Base-by-base conservation (phyloP, 2,329 filamentous ascomycete species). In the Hypoxylon sp. region DNA sequence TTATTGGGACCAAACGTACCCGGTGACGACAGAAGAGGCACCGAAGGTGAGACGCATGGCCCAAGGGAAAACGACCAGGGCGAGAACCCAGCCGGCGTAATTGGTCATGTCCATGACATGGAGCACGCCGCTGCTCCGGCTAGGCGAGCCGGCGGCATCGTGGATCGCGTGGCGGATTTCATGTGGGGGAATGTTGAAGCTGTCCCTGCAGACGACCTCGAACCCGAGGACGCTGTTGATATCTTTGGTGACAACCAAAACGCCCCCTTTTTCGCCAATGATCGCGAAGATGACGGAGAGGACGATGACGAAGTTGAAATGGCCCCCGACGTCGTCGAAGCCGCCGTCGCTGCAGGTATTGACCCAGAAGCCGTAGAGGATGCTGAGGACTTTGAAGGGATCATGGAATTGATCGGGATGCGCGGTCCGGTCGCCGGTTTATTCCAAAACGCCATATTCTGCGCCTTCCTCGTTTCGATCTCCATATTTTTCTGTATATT, bases 381-480 rank as follows among this genome's bases (percentile, higher is more conserved):
- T 61, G 89, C 89, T 7, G 94, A 99, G 71, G 94, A 99, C 66
- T 84, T 99, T 11, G 94, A 99, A 68, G 94, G 94, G 0, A 90
- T 99, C 42, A 86, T 99, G 77, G 94, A 99, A 69, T 82, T 99
- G 11, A 88, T 99, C 51, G 94, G 94, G 26, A 95, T 99, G 89
- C 90, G 95, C 65, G 94, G 94, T 0, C 94, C 94, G 0, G 79
- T 99, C 2, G 87, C 88, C 9, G 91, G 91, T 2, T 80, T 99
- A 4, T 85, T 97, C 61, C 94, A 99, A 66, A 99, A 99, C 62
- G 91, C 90, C 46, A 86, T 97, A 11, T 99, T 99, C 71, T 96
- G 93, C 68, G 88, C 89, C 5, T 87, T 97, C 34, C 79, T 99
- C 19, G 91, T 99, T 9, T 89, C 90, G 1, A 83, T 93, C 41